These are phyloP conservation scores for Aspergillus niger DNA, from an alignment of 2,329 filamentous ascomycete genomes.

Conservation along the genomic window DNA sequence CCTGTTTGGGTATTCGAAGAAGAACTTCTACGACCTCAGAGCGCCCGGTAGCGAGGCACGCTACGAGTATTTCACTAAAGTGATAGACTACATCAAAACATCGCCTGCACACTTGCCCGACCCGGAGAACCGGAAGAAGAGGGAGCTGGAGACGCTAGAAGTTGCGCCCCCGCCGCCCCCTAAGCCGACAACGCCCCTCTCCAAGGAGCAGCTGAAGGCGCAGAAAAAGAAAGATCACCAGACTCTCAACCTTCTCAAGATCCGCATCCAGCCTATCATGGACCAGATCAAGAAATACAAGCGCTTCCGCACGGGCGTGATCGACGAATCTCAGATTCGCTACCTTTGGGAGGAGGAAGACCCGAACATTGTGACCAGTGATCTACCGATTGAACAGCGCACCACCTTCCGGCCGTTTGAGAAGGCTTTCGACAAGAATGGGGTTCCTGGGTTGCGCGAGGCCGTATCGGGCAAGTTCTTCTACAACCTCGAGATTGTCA, in stretches of 20 bases:
- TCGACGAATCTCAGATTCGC: constrained; percentile 71
- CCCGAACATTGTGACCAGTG: constrained; percentile 64
- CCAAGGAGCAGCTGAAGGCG: constrained; percentile 77
- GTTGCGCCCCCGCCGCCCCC: constrained; percentile 73
- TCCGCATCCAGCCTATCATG: constrained; percentile 91
- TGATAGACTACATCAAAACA: constrained; percentile 76
- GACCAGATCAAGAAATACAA: constrained; percentile 95
- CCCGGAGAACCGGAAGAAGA: constrained; percentile 80
- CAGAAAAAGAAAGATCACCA: constrained; percentile 82
- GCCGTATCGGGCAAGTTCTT: constrained; percentile 79
- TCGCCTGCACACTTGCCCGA: constrained; percentile 85
- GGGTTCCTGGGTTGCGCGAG: constrained; percentile 74
- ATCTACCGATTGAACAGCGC: constrained; percentile 59
- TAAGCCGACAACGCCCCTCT: constrained; percentile 61
- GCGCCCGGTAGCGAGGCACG: constrained; percentile 66
- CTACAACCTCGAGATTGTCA: constrained; percentile 91
- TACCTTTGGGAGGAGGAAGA: constrained; percentile 86
- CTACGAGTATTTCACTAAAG: constrained; percentile 74
- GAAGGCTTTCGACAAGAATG: constrained; percentile 76
- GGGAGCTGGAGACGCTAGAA: constrained; percentile 74
- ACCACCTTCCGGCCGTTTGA: constrained; percentile 73
- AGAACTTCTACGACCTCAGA: constrained; percentile 71
- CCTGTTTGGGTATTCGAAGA: constrained; percentile 81
- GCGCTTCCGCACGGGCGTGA: constrained; percentile 79
- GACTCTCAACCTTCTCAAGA: constrained; percentile 82